Evolutionary conservation across 805 yeast species (phyloP).

Genomic region (Metschnikowia vanudenii): DNA sequence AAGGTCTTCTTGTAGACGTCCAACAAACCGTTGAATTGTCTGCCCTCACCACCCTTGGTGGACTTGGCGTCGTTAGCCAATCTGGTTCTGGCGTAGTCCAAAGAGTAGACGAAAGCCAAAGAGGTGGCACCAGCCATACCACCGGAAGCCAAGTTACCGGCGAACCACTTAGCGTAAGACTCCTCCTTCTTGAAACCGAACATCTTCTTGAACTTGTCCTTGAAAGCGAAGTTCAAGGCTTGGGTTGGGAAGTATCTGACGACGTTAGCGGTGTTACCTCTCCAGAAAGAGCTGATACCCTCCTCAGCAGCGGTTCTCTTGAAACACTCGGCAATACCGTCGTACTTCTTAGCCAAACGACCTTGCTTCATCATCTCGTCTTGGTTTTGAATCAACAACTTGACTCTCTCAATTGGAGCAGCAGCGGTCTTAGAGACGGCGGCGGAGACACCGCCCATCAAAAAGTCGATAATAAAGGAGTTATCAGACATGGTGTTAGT

Average conservation of each 20-base stretch:
- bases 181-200: conserved; percentile 97
- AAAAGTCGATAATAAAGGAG: conserved; percentile 49
- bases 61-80: conserved; percentile 97
- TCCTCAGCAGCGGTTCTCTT: conserved; percentile 90
- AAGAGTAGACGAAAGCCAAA: conserved; percentile 88
- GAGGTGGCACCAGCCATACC: conserved; percentile 98
- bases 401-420: conserved; percentile 96
- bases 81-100: conserved; percentile 98
- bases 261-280: conserved; percentile 99
- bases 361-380: conserved; percentile 99
- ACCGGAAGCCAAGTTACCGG: conserved; percentile 98
- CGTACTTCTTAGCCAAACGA: conserved; percentile 81
- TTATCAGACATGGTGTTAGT: conserved; percentile 23
- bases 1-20: conserved; percentile 96
- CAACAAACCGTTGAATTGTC: conserved; percentile 95
- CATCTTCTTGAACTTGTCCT: conserved; percentile 92
- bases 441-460: conserved; percentile 99
- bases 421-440: conserved; percentile 98
- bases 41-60: conserved; percentile 79
- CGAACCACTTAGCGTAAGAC: conserved; percentile 90
- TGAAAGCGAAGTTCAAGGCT: conserved; percentile 97
- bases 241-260: conserved; percentile 99
- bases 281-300: conserved; percentile 94
- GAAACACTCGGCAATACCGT: conserved; percentile 93
- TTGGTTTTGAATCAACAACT: conserved; percentile 94